These are phyloP conservation scores for Colletotrichum sansevieriae DNA, from an alignment of 2,329 filamentous ascomycete species.

Conservation along the genomic window DNA sequence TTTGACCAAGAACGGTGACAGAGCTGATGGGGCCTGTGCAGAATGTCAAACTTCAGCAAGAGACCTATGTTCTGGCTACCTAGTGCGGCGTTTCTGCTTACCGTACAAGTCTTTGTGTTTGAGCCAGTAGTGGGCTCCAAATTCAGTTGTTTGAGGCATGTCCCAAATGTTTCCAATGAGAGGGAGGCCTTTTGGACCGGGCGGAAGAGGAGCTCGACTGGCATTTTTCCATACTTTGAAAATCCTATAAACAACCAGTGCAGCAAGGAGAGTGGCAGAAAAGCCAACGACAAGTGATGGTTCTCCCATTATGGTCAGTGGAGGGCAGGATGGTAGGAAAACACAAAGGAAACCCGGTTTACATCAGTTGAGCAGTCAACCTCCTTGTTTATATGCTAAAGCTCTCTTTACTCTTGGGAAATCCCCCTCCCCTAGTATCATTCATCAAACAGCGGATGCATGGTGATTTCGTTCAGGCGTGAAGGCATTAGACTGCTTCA, in stretches of 20 bases:
- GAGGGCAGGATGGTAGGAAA: no score
- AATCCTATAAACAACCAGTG: background rate
- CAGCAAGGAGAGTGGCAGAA: background rate
- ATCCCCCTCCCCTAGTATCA: no score
- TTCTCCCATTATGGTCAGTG: background rate
- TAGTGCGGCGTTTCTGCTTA: background rate
- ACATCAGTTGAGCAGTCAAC: no score
- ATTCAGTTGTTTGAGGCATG: slow-evolving; percentile 51
- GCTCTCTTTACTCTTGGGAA: no score
- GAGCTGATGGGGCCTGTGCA: slow-evolving; percentile 46
- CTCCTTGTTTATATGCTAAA: no score
- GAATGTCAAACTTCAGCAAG: background rate
- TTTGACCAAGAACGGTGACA: slow-evolving; percentile 53
- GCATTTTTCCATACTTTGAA: background rate
- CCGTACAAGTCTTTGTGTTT: slow-evolving; percentile 51
- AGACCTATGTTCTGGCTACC: fast-evolving
- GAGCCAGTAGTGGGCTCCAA: slow-evolving; percentile 51
- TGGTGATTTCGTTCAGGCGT: no score
- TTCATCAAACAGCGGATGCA: no score
- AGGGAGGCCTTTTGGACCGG: slow-evolving; percentile 51
- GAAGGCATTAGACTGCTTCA: no score
- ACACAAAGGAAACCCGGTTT: no score
- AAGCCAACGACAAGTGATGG: slow-evolving; percentile 2
- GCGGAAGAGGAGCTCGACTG: slow-evolving; percentile 37
- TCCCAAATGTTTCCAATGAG: slow-evolving; percentile 61